Conservation (phyloP, 805 yeast genomes). For the Lachancea nothofagi region DNA sequence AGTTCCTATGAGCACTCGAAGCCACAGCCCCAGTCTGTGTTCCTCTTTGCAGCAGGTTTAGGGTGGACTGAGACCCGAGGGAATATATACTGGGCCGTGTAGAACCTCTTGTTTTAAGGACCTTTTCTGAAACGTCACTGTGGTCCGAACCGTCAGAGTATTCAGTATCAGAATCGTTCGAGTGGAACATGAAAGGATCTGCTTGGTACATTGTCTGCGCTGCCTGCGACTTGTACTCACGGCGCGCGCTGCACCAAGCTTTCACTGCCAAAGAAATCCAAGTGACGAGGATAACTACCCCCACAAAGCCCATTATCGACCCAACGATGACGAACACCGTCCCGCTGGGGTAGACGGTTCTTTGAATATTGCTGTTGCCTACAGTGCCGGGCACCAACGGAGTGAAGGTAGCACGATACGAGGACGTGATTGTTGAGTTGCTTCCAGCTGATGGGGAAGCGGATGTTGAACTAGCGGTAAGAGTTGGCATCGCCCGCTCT, state of each 20-base stretch:
- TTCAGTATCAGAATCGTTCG: slow-evolving; percentile 22
- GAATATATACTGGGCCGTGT: slow-evolving; percentile 30
- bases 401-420: slow-evolving; percentile 16
- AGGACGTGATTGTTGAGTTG: slow-evolving; percentile 7
- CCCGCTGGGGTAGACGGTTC: slow-evolving; percentile 51
- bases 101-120: slow-evolving; percentile 16
- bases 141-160: slow-evolving; percentile 14
- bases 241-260: slow-evolving; percentile 27
- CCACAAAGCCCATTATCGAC: slow-evolving; percentile 51
- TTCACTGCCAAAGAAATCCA: slow-evolving; percentile 23
- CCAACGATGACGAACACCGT: slow-evolving; percentile 79
- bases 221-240: slow-evolving; percentile 22
- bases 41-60: slow-evolving; percentile 19
- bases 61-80: slow-evolving; percentile 28
- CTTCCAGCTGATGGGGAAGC: slow-evolving; percentile 4
- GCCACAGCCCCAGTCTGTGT: slow-evolving; percentile 6
- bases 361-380: slow-evolving; percentile 51
- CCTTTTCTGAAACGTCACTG: slow-evolving; percentile 23
- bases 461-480: not conserved
- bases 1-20: slow-evolving; percentile 31
- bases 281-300: slow-evolving; percentile 24
- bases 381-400: slow-evolving; percentile 21
- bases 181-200: slow-evolving; percentile 17
- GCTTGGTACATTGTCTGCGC: slow-evolving; percentile 17
- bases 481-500: not conserved